These are phyloP conservation scores for Eucalyptus sideroxylon DNA, from an alignment of 345 rosid genomes.

Conservation along the genomic window DNA sequence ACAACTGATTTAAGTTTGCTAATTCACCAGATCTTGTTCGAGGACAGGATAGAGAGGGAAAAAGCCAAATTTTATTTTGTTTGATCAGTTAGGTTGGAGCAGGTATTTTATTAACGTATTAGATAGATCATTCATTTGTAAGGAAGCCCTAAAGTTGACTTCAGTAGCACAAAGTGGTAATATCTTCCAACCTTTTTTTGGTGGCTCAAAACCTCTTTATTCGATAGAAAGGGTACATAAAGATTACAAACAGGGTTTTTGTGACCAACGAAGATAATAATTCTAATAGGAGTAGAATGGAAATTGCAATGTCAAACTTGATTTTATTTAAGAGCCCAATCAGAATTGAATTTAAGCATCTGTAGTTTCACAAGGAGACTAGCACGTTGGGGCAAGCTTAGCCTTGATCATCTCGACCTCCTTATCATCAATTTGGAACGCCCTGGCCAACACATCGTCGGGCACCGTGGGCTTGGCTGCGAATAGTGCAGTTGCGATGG, in stretches of 20 bases:
- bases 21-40: not conserved
- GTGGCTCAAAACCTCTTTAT: not conserved
- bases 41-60: not conserved
- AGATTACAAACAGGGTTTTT: not conserved
- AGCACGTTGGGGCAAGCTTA: slow-evolving; percentile 21
- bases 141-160: not conserved
- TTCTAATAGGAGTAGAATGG: not conserved
- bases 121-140: not conserved
- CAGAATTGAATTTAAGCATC: not conserved
- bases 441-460: slow-evolving; percentile 23
- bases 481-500: slow-evolving; percentile 28
- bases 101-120: not conserved
- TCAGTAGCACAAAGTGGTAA: no score
- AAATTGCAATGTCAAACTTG: not conserved
- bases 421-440: slow-evolving; percentile 23
- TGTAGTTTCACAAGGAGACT: not conserved
- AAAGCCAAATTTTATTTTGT: not conserved
- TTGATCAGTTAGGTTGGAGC: not conserved
- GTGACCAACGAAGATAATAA: not conserved
- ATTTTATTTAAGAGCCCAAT: not conserved
- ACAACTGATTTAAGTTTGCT: not conserved
- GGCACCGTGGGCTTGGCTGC: slow-evolving; percentile 30
- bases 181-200: not conserved
- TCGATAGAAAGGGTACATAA: not conserved
- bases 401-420: slow-evolving; percentile 26